Base-by-base conservation (phyloP, 2,329 filamentous ascomycete species). In the Didymella arachidicola region DNA sequence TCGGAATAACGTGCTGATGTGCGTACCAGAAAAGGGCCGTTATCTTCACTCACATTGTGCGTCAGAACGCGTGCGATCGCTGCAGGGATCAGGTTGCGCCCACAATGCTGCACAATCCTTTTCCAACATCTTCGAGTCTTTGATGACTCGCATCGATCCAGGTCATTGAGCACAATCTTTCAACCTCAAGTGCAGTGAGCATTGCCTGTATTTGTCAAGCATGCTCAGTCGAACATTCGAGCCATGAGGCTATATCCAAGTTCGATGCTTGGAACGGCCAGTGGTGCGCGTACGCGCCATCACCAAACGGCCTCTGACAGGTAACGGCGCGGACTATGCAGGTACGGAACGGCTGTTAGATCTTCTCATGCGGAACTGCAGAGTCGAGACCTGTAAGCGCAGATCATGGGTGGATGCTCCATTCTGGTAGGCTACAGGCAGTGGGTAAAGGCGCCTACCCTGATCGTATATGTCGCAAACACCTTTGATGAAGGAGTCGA, bases 11-110 rank as follows among this genome's bases (percentile, higher is more conserved):
- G 38, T 14, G 19, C 22, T 43, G 12, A 11, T 27, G 27, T 27
- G 41, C 41, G 14, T n/a, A 27, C 25, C 25, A 27, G 41, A 7
- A 4, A n/a, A 8, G 41, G 3, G 18, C 14, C 1, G 25, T 14
- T 19, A 7, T 36, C 30, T 27, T 54, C 45, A 7, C 43, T 50
- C 56, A 54, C 39, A 34, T 7, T n/a, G 41, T 54, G 56, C 45
- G 32, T 59, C 56, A 59, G 44, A 34, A 22, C 34, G 34, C 30
- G 50, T 39, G 30, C 49, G 56, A 59, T 59, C 56, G 56, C 44
- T 26, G 18, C 39, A 44, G 25, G 50, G 45, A 30, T 44, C 29
- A 3, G 30, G 30, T 32, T 2, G 25, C 30, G 22, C 22, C 29
- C 14, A 8, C 22, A 22, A 25, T 27, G 22, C 16, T 44, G 11